phyloP scores from a whole-genome alignment of 1,139 yeast species.

The Ogataea hybrid region DNA sequence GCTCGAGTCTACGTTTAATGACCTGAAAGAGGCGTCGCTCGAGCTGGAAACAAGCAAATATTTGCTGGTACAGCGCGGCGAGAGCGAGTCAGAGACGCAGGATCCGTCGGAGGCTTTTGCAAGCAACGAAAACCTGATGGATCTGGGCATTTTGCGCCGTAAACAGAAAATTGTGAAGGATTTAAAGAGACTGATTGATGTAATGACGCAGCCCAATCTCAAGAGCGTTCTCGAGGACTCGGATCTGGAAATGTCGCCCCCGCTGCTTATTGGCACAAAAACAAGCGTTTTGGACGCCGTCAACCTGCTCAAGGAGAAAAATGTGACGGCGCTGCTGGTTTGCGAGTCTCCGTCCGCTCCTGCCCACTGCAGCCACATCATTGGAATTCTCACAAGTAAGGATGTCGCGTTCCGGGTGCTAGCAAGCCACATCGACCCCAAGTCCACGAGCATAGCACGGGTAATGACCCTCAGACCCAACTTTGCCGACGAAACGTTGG shows the following conservation, averaged over 20 bases:
- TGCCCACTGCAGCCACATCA: slow-evolving; percentile 29
- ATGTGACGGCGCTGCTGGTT: slow-evolving; percentile 38
- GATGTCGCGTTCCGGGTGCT: slow-evolving; percentile 40
- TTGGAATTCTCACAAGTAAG: slow-evolving; percentile 42
- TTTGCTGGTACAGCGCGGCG: slow-evolving; percentile 14
- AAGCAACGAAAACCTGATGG: slow-evolving; percentile 23
- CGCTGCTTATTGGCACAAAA: slow-evolving; percentile 35
- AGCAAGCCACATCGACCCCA: slow-evolving; percentile 34
- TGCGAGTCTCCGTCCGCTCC: slow-evolving; percentile 27
- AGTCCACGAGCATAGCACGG: slow-evolving; percentile 36
- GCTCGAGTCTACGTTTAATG: slow-evolving; percentile 35
- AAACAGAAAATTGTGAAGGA: slow-evolving; percentile 33
- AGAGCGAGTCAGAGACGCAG: slow-evolving; percentile 21
- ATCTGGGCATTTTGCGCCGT: slow-evolving; percentile 23
- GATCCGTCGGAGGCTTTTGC: slow-evolving; percentile 18
- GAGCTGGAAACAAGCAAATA: slow-evolving; percentile 21
- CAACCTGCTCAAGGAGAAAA: slow-evolving; percentile 31
- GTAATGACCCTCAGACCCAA: slow-evolving; percentile 42
- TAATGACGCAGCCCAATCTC: slow-evolving; percentile 39
- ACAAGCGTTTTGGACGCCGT: slow-evolving; percentile 37
- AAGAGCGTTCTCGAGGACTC: slow-evolving; percentile 29
- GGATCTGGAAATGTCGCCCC: slow-evolving; percentile 27
- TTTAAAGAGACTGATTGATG: slow-evolving; percentile 32
- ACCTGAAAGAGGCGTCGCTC: slow-evolving; percentile 25
- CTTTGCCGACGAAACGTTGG: slow-evolving; percentile 36